Conservation (phyloP, 306 rosid species). For the Fagus crenata region DNA sequence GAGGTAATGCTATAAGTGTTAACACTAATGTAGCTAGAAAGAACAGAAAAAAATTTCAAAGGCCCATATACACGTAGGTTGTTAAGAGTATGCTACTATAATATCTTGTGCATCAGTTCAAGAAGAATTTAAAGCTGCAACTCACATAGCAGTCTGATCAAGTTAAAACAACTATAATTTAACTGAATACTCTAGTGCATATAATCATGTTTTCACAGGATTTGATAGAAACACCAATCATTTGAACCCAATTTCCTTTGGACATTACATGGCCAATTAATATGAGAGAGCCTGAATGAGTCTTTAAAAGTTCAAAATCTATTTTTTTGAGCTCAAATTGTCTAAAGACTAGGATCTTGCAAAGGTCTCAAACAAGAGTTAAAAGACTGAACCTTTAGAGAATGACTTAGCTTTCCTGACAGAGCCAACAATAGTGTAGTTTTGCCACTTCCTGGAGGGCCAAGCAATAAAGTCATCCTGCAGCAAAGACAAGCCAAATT, state of each 20-base stretch:
- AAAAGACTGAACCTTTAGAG: slow-evolving; percentile 40
- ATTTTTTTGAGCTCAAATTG: slow-evolving; percentile 1
- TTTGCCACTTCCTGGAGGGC: slow-evolving; percentile 57
- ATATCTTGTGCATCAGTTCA: not conserved
- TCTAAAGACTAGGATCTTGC: not conserved
- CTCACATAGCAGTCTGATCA: not conserved
- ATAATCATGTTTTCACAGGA: not conserved
- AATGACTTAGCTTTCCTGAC: slow-evolving; percentile 36
- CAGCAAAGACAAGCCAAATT: slow-evolving; percentile 4
- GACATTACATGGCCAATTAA: not conserved
- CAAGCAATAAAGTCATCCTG: slow-evolving; percentile 53
- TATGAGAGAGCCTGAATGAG: not conserved
- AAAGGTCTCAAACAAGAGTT: not conserved
- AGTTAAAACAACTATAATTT: not conserved
- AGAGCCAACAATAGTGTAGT: slow-evolving; percentile 45
- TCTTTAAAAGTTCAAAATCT: not conserved
- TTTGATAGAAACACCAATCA: not conserved
- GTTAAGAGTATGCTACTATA: not conserved
- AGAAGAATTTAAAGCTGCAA: not conserved
- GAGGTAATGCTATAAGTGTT: not conserved
- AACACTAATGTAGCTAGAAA: not conserved
- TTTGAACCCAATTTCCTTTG: not conserved
- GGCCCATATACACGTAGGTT: not conserved
- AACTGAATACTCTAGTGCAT: not conserved
- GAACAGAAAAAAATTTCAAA: not conserved